A percentile compares a stretch with the other conserved stretches of the same genome.
Evolutionary conservation across 2,329 filamentous ascomycete species (phyloP).

Genomic region (Colletotrichum liriopes): DNA sequence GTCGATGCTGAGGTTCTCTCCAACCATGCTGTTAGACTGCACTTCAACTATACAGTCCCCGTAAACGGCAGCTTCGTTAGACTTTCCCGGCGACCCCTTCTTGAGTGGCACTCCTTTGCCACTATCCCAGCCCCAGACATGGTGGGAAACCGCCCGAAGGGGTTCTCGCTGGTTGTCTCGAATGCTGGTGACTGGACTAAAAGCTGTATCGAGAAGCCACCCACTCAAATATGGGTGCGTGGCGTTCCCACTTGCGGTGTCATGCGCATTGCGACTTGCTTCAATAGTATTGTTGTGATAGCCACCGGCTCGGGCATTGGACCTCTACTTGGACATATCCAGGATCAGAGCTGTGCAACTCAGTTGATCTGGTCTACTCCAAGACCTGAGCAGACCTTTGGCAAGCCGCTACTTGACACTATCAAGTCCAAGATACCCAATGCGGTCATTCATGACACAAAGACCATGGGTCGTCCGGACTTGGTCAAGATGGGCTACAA

Average conservation of each 20-base stretch:
- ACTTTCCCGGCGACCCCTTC: constrained; percentile 73
- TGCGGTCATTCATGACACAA: constrained; percentile 80
- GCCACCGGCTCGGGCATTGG: constrained; percentile 83
- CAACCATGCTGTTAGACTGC: constrained; percentile 79
- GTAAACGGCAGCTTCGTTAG: constrained; percentile 62
- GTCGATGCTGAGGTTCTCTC: constrained; percentile 80
- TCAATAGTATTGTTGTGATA: constrained; percentile 76
- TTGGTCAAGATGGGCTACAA: constrained; percentile 66
- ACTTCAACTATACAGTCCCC: constrained; percentile 76
- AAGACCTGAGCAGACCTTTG: constrained; percentile 75
- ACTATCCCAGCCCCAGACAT: constrained; percentile 73
- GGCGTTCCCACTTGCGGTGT: constrained; percentile 78
- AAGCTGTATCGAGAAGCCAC: constrained; percentile 73
- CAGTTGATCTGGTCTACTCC: constrained; percentile 81
- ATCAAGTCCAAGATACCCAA: constrained; percentile 73
- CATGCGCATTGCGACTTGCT: constrained; percentile 77
- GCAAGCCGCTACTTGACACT: constrained; percentile 67
- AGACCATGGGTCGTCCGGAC: constrained; percentile 71
- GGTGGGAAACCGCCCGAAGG: constrained; percentile 49
- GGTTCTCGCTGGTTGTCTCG: constrained; percentile 79
- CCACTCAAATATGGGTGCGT: constrained; percentile 76
- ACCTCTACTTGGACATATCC: constrained; percentile 74
- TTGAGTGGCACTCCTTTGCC: constrained; percentile 84
- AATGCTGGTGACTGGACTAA: constrained; percentile 85
- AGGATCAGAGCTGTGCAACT: constrained; percentile 62